Conservation (phyloP, 148 eudicot genomes). For the Vaccinium myrtillus region DNA sequence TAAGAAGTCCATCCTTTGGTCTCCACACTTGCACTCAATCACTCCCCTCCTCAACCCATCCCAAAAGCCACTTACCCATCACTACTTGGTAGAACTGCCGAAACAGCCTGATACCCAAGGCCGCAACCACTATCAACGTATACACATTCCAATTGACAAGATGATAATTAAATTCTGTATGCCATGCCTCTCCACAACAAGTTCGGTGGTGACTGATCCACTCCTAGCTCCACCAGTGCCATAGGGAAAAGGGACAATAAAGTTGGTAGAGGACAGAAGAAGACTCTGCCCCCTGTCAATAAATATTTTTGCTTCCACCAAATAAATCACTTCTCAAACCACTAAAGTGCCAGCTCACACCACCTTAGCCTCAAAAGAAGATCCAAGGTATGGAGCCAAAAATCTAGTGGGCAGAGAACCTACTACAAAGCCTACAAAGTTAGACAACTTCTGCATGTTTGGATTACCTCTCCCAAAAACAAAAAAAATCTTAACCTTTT, state of each 20-base stretch:
- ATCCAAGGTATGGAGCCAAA: not conserved
- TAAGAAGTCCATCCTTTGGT: not conserved
- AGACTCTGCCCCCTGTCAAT: not conserved
- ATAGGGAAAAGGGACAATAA: not conserved
- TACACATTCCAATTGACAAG: not conserved
- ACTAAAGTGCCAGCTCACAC: not conserved
- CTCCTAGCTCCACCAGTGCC: not conserved
- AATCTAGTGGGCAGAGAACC: not conserved
- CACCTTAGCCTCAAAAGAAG: slow-evolving; percentile 1
- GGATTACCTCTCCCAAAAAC: not conserved
- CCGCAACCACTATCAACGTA: not conserved
- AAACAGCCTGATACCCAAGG: not conserved
- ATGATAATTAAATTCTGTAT: not conserved
- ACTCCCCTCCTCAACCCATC: not conserved
- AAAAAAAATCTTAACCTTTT: not conserved
- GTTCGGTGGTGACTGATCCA: not conserved
- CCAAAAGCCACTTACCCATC: not conserved
- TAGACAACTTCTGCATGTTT: not conserved
- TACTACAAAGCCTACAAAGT: not conserved
- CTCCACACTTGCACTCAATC: slow-evolving; percentile 2
- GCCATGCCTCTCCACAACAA: not conserved
- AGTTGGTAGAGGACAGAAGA: not conserved
- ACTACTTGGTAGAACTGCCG: not conserved
- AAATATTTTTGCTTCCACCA: not conserved
- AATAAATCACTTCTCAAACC: not conserved